Conservation (phyloP, 768 basidiomycete genomes). For the Psilocybe cubensis region DNA sequence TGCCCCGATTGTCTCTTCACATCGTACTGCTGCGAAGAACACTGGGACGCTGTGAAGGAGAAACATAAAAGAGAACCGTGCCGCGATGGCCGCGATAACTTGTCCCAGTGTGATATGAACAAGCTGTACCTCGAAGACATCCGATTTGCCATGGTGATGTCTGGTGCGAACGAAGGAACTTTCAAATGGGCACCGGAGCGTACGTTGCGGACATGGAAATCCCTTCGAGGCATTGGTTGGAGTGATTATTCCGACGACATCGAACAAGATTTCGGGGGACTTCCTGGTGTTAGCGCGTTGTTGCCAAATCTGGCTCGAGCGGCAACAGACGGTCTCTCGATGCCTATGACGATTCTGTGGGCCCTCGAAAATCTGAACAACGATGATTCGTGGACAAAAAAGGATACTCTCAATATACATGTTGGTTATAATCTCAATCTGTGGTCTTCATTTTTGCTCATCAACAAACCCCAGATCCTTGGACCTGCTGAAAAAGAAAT, state of each 20-base stretch:
- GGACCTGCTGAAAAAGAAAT: constrained; percentile 29
- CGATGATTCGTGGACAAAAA: constrained; percentile 31
- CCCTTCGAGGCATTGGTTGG: constrained; percentile 29
- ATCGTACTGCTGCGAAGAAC: constrained; percentile 32
- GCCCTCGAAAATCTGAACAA: constrained; percentile 32
- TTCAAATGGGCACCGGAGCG: constrained; percentile 36
- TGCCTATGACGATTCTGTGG: constrained; percentile 36
- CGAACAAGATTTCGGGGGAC: background rate
- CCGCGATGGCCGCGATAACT: constrained; percentile 23
- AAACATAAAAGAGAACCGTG: constrained; percentile 22
- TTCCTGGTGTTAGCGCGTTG: constrained; percentile 22
- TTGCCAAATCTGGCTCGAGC: constrained; percentile 30
- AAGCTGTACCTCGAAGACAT: constrained; percentile 26
- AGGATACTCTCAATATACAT: constrained; percentile 33
- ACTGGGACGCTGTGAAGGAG: constrained; percentile 23
- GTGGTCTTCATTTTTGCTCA: background rate
- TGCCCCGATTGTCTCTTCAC: constrained; percentile 30
- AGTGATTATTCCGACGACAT: constrained; percentile 25
- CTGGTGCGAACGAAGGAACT: constrained; percentile 15
- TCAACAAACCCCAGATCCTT: constrained; percentile 23
- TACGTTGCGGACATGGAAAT: constrained; percentile 24
- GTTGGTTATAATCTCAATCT: constrained; percentile 16
- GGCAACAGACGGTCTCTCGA: constrained; percentile 29
- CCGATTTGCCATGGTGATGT: constrained; percentile 16
- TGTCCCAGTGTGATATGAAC: constrained; percentile 34